phyloP scores from a whole-genome alignment of 23 red algal species.

The Gracilaria gracilis region DNA sequence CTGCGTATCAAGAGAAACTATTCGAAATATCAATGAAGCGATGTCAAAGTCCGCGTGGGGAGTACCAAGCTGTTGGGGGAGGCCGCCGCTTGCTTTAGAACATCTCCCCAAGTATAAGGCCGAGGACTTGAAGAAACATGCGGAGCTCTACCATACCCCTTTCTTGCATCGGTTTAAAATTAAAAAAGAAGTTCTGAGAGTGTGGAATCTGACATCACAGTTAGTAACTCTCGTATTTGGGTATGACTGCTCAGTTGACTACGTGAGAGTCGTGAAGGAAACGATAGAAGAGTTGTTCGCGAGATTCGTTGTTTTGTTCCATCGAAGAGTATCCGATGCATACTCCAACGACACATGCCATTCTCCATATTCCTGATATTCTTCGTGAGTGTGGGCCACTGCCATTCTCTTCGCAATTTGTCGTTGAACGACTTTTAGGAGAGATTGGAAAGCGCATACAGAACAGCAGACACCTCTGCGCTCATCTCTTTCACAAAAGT shows the following conservation, averaged over 20 bases:
- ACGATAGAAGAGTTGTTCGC: too few species aligned
- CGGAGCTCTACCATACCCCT: background rate
- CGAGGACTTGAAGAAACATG: constrained; percentile 10
- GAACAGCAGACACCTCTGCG: too few species aligned
- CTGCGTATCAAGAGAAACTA: background rate
- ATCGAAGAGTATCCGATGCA: too few species aligned
- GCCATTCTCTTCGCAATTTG: too few species aligned
- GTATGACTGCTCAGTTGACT: background rate
- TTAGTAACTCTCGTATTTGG: background rate
- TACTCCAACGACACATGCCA: too few species aligned
- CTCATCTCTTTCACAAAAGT: too few species aligned
- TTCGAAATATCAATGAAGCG: background rate
- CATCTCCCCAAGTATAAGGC: background rate
- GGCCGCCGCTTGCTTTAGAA: background rate
- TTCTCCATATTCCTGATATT: too few species aligned
- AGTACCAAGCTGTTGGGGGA: constrained; percentile 3
- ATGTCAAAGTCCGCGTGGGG: background rate
- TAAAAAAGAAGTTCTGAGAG: background rate
- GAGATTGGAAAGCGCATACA: too few species aligned
- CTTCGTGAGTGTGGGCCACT: too few species aligned
- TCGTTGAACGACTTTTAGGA: too few species aligned
- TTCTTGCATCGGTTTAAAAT: background rate
- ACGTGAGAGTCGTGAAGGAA: background rate
- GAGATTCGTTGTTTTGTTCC: background rate
- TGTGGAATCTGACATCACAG: background rate